Evolutionary conservation across 192 early-diverging fungal genomes (phyloP), one percentile per base, ranked within the genome.

Genomic region (Coemansia sp.): DNA sequence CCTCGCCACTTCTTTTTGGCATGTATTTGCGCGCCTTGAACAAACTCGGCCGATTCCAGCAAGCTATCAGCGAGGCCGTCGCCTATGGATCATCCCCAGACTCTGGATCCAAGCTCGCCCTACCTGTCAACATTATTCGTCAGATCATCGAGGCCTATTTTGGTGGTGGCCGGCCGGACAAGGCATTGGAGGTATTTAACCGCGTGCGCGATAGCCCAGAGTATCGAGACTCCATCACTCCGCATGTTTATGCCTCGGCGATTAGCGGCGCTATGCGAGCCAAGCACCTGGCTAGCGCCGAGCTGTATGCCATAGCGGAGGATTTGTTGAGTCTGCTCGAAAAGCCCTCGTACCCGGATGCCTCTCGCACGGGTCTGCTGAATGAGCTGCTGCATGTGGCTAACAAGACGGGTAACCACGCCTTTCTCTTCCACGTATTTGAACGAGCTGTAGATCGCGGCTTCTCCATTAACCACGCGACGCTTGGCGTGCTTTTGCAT

Each of bases 21-120:
- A 50, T 74, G 57, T 77, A 77, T 50, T 61, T 82, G 37, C 75
- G 80, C 9, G 80, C 80, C 7, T 45, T 82, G 29, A 82, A 82
- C 63, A 72, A 67, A 51, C 72, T 74, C 3, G 68, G 75, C 8
- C 37, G 45, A 23, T 63, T 65, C 27, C 72, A 61, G 58, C 32
- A 25, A 57, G 80, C 55, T 10, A n/a, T 82, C 8, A 51, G 25
- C 55, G 72, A 76, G 45, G 64, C 63, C 0, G 50, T n/a, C 2
- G 48, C 44, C 25, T 69, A 70, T 51, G 14, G 10, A 29, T 29
- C 11, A 10, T 25, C 51, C 4, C 4, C 27, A 15, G 51, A 4
- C n/a, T 7, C 15, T 4, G 31, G 5, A 19, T 4, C 31, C 41
- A 5, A 27, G 1, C 10, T 17, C 14, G 8, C 10, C 4, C 31